Evolutionary conservation across 805 yeast genomes (phyloP).

Genomic region (Sugiyamaella mastotermitis): DNA sequence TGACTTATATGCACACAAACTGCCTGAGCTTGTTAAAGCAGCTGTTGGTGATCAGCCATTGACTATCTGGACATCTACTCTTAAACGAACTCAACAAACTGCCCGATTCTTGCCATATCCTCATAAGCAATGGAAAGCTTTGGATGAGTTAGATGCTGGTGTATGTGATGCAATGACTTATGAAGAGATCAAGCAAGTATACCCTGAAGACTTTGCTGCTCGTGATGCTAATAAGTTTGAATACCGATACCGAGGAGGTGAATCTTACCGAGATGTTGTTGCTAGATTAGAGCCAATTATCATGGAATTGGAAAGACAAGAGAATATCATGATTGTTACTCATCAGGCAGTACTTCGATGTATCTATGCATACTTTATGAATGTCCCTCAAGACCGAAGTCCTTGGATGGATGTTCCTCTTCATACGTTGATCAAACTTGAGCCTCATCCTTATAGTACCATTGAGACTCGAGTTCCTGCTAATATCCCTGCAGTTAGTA

Average conservation of each 20-base stretch:
- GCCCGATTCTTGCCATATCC: conserved; percentile 76
- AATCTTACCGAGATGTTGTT: conserved; percentile 92
- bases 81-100: conserved; percentile 87
- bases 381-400: conserved; percentile 92
- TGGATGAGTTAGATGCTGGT: conserved; percentile 96
- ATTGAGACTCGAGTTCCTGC: conserved; percentile 87
- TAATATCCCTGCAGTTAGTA: conserved; percentile 94
- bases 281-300: conserved; percentile 93
- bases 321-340: conserved; percentile 88
- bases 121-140: conserved; percentile 90
- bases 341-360: conserved; percentile 98
- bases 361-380: conserved; percentile 96
- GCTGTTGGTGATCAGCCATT: conserved; percentile 51
- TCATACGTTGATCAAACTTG: conserved; percentile 88
- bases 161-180: conserved; percentile 96
- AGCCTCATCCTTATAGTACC: conserved; percentile 92
- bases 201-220: conserved; percentile 93
- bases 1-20: conserved; percentile 68
- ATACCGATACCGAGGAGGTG: conserved; percentile 95
- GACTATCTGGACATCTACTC: conserved; percentile 94
- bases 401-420: conserved; percentile 99
- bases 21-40: conserved; percentile 68
- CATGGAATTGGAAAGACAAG: conserved; percentile 97
- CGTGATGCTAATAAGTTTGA: conserved; percentile 95
- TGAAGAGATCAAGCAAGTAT: conserved; percentile 76